phyloP scores from a whole-genome alignment of 2,329 filamentous ascomycete genomes.

The Penicillium brasilianum region DNA sequence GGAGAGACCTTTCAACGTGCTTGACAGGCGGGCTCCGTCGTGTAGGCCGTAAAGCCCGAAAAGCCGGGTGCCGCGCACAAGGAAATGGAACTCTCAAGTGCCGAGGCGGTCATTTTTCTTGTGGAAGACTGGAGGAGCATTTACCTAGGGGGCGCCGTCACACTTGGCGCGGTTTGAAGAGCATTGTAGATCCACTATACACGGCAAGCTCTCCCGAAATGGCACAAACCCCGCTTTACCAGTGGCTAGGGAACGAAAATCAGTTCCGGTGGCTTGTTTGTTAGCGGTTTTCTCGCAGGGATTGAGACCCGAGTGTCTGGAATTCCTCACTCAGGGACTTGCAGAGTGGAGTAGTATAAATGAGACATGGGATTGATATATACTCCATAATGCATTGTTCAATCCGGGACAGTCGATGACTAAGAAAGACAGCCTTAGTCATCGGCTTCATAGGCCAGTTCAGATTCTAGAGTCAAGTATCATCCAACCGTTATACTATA shows the following conservation, averaged over 20 bases:
- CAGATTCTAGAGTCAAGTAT: too few relatives aligned
- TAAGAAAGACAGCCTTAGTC: too few relatives aligned
- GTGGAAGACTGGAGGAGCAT: conserved; percentile 9
- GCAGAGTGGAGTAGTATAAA: neutral
- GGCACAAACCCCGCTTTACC: neutral
- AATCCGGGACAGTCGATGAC: neutral
- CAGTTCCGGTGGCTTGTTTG: neutral
- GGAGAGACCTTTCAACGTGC: neutral
- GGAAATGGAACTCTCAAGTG: neutral
- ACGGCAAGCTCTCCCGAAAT: neutral
- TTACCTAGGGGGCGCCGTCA: conserved; percentile 4
- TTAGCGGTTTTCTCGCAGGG: neutral
- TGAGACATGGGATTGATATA: neutral
- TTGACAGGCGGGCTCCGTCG: neutral
- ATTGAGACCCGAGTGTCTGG: neutral
- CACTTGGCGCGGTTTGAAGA: conserved; percentile 6
- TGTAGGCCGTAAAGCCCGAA: neutral
- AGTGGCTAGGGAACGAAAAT: neutral
- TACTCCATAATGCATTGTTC: conserved; percentile 2
- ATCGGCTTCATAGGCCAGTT: too few relatives aligned
- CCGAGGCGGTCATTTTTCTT: neutral
- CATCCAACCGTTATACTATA: neutral
- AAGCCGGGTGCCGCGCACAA: neutral
- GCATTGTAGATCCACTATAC: neutral
- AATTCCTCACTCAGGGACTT: conserved; percentile 1